Base-by-base conservation (phyloP, 2,329 filamentous ascomycete genomes). In the Helminthosporium solani region DNA sequence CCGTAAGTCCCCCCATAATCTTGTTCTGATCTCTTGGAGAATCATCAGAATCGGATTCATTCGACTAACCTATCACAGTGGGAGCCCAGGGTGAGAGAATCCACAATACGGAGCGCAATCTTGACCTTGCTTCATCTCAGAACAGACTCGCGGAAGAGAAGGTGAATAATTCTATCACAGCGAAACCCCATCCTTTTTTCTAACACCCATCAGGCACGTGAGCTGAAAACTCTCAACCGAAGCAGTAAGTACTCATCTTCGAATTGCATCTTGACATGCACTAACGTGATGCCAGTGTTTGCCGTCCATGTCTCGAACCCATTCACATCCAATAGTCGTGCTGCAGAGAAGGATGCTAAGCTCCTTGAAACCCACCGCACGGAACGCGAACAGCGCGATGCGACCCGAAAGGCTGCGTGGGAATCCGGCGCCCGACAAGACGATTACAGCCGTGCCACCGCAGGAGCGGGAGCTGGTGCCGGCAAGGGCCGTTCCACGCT, bases 151-250 rank as follows among this genome's bases (percentile, higher is more conserved):
- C 88, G 3, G 85, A 90, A 57, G 88, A 91, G 56, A 87, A 88
- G 58, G 23, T 25, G 6, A 5, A 9, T 25, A 5, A 25, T 9
- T 9, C 23, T 25, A 5, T 6, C 9, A 5, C 9, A 5, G 9
- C 23, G 23, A 6, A 25, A 25, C 9, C 6, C 5, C 9, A 25
- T n/a, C n/a, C n/a, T n/a, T n/a, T n/a, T 25, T 25, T 25, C 23
- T 25, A 25, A 25, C 23, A 25, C 23, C 23, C 23, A 25, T 9
- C 23, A 25, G 23, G 86, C 90, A 1, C 82, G 84, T 38, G 90
- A 96, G 64, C 75, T 96, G 30, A 92, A 92, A 74, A 88, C 82
- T 1, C 76, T 95, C 40, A 95, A 96, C 71, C 79, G 86, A 52
- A 90, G 86, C 74, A 95, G 23, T 25, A 25, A 25, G 23, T 25